Conservation (phyloP, 495 filamentous ascomycete genomes). For the Amphirosellinia nigrospora region DNA sequence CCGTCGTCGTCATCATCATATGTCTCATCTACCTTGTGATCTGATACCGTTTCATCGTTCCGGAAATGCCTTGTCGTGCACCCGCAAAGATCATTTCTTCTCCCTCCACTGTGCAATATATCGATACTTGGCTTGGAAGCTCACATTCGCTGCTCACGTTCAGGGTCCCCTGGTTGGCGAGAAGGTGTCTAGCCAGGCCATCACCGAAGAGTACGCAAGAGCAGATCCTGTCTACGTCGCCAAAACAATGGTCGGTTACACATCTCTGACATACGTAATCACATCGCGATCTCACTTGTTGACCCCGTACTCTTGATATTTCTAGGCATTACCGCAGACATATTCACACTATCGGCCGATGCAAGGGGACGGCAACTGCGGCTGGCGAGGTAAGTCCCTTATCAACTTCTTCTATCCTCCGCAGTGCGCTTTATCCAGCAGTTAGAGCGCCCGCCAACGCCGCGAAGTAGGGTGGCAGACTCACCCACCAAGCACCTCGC, state of each 20-base stretch:
- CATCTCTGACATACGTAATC: neutral
- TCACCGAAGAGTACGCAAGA: conserved; percentile 88
- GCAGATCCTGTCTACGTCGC: conserved; percentile 83
- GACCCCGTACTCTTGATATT: conserved; percentile 1
- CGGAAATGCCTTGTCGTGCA: neutral
- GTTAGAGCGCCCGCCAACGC: neutral
- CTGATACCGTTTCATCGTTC: neutral
- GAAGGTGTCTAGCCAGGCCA: conserved; percentile 74
- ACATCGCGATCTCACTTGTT: neutral
- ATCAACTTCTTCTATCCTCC: conserved; percentile 19
- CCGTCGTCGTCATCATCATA: neutral
- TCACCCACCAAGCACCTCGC: neutral
- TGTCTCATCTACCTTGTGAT: neutral
- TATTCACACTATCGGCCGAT: conserved; percentile 88
- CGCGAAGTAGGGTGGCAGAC: neutral
- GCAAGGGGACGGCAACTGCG: conserved; percentile 94
- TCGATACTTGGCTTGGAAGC: conserved; percentile 20
- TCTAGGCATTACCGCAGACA: conserved; percentile 77
- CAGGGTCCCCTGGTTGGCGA: conserved; percentile 85
- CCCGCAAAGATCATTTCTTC: neutral
- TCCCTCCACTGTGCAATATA: neutral
- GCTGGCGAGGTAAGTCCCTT: conserved; percentile 85
- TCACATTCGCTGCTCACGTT: conserved; percentile 12
- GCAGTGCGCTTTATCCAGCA: neutral
- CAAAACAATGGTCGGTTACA: conserved; percentile 78